phyloP scores from a whole-genome alignment of 78 protist species.

The Capsaspora owczarzaki region DNA sequence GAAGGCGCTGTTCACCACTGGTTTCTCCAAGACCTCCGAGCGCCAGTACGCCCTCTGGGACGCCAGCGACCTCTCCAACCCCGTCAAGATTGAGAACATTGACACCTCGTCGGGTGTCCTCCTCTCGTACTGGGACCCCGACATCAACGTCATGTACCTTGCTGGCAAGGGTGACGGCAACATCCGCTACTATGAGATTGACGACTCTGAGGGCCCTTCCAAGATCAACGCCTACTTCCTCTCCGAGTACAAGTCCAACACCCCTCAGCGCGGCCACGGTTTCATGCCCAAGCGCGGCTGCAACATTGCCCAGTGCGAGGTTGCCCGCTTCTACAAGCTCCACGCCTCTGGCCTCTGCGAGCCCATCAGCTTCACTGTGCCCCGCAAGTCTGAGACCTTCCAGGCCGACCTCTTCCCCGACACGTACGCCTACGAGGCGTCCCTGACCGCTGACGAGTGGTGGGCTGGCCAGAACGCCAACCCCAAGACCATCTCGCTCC shows the following conservation, averaged over 20 bases:
- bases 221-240: slow-evolving; percentile 60
- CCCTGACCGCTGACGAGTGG: slow-evolving; percentile 77
- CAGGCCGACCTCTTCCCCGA: slow-evolving; percentile 89
- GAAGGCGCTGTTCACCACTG: slow-evolving; percentile 68
- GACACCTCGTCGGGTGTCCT: slow-evolving; percentile 82
- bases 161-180: slow-evolving; percentile 97
- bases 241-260: slow-evolving; percentile 65
- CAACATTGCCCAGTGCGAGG: slow-evolving; percentile 67
- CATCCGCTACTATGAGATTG: slow-evolving; percentile 89
- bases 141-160: slow-evolving; percentile 71
- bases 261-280: slow-evolving; percentile 76
- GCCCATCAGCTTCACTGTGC: slow-evolving; percentile 79
- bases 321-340: slow-evolving; percentile 76
- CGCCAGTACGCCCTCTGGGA: slow-evolving; percentile 76
- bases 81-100: slow-evolving; percentile 38
- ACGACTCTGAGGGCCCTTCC: slow-evolving; percentile 55
- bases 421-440: slow-evolving; percentile 66
- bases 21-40: slow-evolving; percentile 75
- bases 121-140: slow-evolving; percentile 84
- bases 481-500: slow-evolving; percentile 60
- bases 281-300: slow-evolving; percentile 80
- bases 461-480: slow-evolving; percentile 57
- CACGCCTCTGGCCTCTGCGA: slow-evolving; percentile 50
- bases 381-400: slow-evolving; percentile 84
- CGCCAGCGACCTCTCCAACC: slow-evolving; percentile 42